Percentiles rank a stretch among this genome's conserved stretches.
phyloP scores from a whole-genome alignment of 257 asterid species.

The Nicotiana otophora region DNA sequence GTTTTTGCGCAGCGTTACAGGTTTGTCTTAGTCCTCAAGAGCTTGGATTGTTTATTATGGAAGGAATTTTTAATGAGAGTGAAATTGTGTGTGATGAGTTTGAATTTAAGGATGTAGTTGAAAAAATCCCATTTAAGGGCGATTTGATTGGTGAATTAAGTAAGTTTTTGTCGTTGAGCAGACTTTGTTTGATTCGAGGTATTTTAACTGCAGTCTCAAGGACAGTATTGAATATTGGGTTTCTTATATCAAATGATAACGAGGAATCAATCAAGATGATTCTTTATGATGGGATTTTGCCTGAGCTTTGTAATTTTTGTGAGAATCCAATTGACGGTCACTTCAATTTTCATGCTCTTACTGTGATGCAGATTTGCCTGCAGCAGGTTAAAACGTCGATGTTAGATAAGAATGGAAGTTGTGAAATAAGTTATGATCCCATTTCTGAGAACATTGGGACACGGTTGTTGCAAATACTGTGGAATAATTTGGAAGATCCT shows the following conservation, averaged over 20 bases:
- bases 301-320: conserved; percentile 68
- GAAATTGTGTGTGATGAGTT: conserved; percentile 25
- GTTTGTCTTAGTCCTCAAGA: conserved; percentile 61
- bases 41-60: conserved; percentile 65
- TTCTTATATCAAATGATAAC: conserved; percentile 26
- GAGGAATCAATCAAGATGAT: conserved; percentile 44
- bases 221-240: conserved; percentile 52
- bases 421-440: conserved; percentile 37
- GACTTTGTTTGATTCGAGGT: conserved; percentile 91
- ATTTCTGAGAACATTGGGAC: conserved; percentile 69
- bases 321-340: conserved; percentile 89
- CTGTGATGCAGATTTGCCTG: conserved; percentile 92
- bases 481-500: conserved; percentile 98
- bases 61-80: conserved; percentile 54
- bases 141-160: conserved; percentile 51
- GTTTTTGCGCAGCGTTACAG: conserved; percentile 78
- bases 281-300: conserved; percentile 83
- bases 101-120: conserved; percentile 27
- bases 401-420: conserved; percentile 29
- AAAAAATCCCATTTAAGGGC: conserved; percentile 49
- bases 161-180: conserved; percentile 53
- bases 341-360: conserved; percentile 81
- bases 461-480: conserved; percentile 67
- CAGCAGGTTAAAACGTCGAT: conserved; percentile 87
- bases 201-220: conserved; percentile 91